Evolutionary conservation across 768 basidiomycete species (phyloP).

Genomic region (Lactifluus piperatus): DNA sequence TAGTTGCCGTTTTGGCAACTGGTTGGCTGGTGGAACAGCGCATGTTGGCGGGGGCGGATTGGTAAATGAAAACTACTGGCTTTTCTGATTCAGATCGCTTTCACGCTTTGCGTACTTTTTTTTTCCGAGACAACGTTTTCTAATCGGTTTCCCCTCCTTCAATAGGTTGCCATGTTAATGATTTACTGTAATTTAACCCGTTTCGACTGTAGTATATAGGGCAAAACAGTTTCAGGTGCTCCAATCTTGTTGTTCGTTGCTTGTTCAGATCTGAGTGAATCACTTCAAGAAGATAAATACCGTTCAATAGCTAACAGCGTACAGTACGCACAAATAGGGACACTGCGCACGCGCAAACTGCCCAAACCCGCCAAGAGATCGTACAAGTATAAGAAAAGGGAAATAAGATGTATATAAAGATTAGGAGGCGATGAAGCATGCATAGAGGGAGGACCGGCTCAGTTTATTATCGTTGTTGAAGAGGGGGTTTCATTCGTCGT

Average conservation of each 20-base stretch:
- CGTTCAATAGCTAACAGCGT: not conserved
- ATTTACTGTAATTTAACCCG: not conserved
- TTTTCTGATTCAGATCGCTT: slow-evolving; percentile 17
- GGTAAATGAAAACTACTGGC: slow-evolving; percentile 19
- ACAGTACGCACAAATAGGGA: slow-evolving; percentile 2
- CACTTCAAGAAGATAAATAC: not conserved
- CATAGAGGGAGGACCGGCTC: not conserved
- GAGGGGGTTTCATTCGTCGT: slow-evolving; percentile 2
- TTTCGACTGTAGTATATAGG: not conserved
- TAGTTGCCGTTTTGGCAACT: slow-evolving; percentile 15
- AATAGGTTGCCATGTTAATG: not conserved
- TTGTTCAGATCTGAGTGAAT: not conserved
- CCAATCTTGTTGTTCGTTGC: not conserved
- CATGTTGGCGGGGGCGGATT: slow-evolving; percentile 1
- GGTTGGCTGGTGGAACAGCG: slow-evolving; percentile 8
- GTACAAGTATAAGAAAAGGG: slow-evolving; percentile 4
- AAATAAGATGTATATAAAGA: not conserved
- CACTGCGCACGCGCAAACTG: not conserved
- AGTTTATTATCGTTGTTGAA: not conserved
- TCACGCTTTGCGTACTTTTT: not conserved
- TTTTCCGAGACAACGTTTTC: not conserved
- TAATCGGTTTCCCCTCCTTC: not conserved
- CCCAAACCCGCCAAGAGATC: not conserved
- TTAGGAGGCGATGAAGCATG: not conserved
- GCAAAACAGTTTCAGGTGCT: not conserved